Conservation (phyloP, 1,284 basidiomycete genomes). For the Albatrellus sp. region DNA sequence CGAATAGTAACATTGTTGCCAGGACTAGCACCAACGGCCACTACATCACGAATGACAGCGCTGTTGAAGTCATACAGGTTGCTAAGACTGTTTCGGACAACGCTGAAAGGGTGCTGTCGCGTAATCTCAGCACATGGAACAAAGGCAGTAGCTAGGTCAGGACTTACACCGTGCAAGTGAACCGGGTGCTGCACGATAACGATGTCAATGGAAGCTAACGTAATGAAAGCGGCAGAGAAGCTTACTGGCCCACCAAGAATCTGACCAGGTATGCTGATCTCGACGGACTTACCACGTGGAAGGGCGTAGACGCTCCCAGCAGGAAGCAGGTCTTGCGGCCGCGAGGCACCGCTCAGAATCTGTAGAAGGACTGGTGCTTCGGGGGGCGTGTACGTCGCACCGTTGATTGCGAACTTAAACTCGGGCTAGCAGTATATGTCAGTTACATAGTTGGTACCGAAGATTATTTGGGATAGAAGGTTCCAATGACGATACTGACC, state of each 20-base stretch:
- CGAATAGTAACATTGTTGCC: constrained; percentile 19
- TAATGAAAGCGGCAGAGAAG: not conserved
- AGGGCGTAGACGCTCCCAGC: constrained; percentile 18
- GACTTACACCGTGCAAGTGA: constrained; percentile 25
- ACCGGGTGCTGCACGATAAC: constrained; percentile 20
- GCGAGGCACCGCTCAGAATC: constrained; percentile 21
- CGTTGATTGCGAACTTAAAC: constrained; percentile 20
- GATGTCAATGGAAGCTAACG: not conserved
- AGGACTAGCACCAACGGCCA: constrained; percentile 12
- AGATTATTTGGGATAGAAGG: not conserved
- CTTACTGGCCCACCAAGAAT: constrained; percentile 16
- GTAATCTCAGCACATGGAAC: not conserved
- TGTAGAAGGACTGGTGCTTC: constrained; percentile 24
- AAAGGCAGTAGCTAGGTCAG: not conserved
- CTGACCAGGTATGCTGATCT: constrained; percentile 21
- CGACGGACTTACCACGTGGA: constrained; percentile 19
- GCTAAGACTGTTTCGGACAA: constrained; percentile 17
- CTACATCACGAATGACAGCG: constrained; percentile 18
- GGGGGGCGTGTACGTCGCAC: constrained; percentile 15
- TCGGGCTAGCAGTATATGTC: not conserved
- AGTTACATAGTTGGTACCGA: not conserved
- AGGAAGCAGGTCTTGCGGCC: constrained; percentile 19
- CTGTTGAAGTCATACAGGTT: constrained; percentile 22
- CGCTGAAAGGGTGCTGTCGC: constrained; percentile 18
- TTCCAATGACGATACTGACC: too few relatives aligned